These are phyloP conservation scores for Melanogaster broomeanus DNA, from an alignment of 768 basidiomycete species.

Conservation along the genomic window DNA sequence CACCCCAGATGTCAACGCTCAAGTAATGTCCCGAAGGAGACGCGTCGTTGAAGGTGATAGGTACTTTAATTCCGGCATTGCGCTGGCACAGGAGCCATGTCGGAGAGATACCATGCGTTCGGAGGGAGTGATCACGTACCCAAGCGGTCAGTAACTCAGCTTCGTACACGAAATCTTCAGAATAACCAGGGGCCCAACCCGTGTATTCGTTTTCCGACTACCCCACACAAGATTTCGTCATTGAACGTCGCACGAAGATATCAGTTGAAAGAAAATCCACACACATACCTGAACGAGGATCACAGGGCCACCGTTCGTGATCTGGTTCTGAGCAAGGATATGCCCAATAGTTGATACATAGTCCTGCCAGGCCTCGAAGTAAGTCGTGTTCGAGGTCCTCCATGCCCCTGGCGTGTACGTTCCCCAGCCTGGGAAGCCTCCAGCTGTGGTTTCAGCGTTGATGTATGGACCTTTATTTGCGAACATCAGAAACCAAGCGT, in stretches of 20 bases:
- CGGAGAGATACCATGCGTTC: neutral
- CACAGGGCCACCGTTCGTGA: conserved; percentile 62
- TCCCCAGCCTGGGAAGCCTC: conserved; percentile 59
- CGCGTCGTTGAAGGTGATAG: conserved; percentile 49
- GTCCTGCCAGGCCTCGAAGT: conserved; percentile 51
- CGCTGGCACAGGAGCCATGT: conserved; percentile 30
- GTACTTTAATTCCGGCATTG: conserved; percentile 45
- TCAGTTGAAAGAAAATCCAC: conserved; percentile 34
- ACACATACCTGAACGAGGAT: conserved; percentile 31
- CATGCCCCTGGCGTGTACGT: conserved; percentile 52
- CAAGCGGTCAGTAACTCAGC: conserved; percentile 32
- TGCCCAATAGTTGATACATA: conserved; percentile 53
- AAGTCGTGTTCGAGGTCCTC: conserved; percentile 51
- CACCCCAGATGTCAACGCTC: conserved; percentile 52
- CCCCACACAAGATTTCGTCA: conserved; percentile 2
- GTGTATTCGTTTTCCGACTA: conserved; percentile 60
- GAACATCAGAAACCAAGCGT: neutral
- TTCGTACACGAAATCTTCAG: conserved; percentile 47
- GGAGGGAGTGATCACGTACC: conserved; percentile 9
- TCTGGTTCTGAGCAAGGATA: conserved; percentile 54
- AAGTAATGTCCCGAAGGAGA: conserved; percentile 47
- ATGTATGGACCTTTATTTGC: conserved; percentile 25
- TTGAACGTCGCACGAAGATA: no score
- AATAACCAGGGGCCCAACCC: conserved; percentile 33
- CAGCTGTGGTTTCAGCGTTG: conserved; percentile 35